These are phyloP conservation scores for Antrodiella citrinella DNA, from an alignment of 768 basidiomycete species.

Conservation along the genomic window DNA sequence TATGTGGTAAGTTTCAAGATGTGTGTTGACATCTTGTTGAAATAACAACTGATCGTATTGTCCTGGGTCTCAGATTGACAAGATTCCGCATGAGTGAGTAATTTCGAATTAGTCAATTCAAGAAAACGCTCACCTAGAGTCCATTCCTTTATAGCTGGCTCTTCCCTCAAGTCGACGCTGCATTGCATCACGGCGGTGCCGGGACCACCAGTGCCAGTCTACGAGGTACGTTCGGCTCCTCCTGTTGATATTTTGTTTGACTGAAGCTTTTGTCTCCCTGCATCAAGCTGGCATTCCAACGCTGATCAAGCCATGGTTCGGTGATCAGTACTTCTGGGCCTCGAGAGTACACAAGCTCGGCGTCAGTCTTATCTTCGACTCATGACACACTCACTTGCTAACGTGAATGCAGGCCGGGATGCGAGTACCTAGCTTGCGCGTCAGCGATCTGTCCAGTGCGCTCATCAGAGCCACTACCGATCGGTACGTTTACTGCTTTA, in stretches of 20 bases:
- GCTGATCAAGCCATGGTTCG: conserved; percentile 65
- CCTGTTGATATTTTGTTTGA: not conserved
- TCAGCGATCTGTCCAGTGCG: conserved; percentile 43
- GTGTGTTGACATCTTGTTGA: too few species aligned
- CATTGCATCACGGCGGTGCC: conserved; percentile 61
- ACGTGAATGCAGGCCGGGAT: conserved; percentile 37
- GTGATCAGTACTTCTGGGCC: conserved; percentile 63
- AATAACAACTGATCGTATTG: too few species aligned
- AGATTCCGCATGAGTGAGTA: conserved; percentile 56
- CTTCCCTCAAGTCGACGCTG: conserved; percentile 53
- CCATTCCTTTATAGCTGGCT: conserved; percentile 35
- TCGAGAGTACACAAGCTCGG: conserved; percentile 54
- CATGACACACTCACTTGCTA: not conserved
- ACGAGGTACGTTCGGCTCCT: conserved; percentile 23
- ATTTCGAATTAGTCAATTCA: not conserved
- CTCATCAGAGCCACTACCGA: conserved; percentile 47
- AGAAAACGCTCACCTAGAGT: not conserved
- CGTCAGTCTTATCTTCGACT: conserved; percentile 26
- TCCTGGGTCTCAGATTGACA: conserved; percentile 36
- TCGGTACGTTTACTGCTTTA: conserved; percentile 27
- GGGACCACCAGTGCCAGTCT: conserved; percentile 65
- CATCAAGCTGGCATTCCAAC: conserved; percentile 49
- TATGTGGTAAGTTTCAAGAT: conserved; percentile 30
- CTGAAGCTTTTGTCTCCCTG: not conserved
- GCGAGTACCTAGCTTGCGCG: conserved; percentile 38